Base-by-base conservation (phyloP, 345 rosid genomes). In the Salix dunnii region DNA sequence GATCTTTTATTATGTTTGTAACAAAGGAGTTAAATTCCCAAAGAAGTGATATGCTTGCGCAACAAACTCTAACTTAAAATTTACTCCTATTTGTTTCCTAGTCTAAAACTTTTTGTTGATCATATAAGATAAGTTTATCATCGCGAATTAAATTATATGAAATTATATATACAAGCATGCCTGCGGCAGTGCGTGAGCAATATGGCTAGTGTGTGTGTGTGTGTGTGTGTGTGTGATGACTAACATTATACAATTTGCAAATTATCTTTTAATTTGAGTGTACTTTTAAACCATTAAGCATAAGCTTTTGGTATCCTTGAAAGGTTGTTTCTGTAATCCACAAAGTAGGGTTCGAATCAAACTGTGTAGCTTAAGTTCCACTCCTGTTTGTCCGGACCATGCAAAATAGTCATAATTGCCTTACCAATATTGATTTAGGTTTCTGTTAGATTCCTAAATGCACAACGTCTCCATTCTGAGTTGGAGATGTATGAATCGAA, bases 301-400 rank as follows among this genome's bases (percentile, higher is more conserved):
- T 97, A 95, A 48, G 89, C 87, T 85, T 93, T 95, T 20, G 97
- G 96, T 62, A 91, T 83, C 79, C 96, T 89, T 33, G 99, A 91
- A 35, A 90, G 90, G 70, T 93, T 95, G 42, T 90, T 87, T 74
- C 79, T 90, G 83, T 88, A 91, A 62, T 95, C 97, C 46, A 93
- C 91, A 78, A 82, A 88, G 81, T 95, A 91, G 20, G 93, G 88
- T 80, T 97, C 94, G 38, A 95, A 95, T 64, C 97, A 83, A 18
- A 95, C 97, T 0, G 97, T 93, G 76, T 91, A 93, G 36, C 97
- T 97, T 8, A 86, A 89, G 86, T 91, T 95, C 99, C 99, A 93
- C 76, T 95, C 99, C 97, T 93, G 93, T 73, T 95, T 95, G 81
- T 95, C 99, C 4, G 91, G 97, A 93, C 99, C 97, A 93, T 20